Conservation (phyloP, 73 alveolate genomes). For the Tetrahymena malaccensis region DNA sequence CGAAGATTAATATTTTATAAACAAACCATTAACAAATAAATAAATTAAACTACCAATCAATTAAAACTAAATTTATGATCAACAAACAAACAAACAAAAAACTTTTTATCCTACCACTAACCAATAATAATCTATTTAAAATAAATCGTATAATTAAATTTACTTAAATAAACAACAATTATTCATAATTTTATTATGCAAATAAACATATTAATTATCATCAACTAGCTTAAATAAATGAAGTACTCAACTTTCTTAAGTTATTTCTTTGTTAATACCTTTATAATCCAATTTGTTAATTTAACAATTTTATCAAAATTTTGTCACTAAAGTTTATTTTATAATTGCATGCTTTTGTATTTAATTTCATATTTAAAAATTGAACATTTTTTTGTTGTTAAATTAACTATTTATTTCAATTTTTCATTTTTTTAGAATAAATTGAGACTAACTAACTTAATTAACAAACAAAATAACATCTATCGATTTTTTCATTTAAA, state of each 20-base stretch:
- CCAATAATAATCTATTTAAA: background rate
- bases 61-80: background rate
- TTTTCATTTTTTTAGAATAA: background rate
- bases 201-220: background rate
- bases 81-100: no score
- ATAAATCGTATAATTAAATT: background rate
- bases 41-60: background rate
- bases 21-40: background rate
- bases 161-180: background rate
- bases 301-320: background rate
- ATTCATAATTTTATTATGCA: background rate
- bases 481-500: no score
- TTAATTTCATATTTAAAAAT: no score
- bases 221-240: no score
- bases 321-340: no score
- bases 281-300: background rate
- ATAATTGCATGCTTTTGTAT: background rate
- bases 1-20: background rate
- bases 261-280: background rate
- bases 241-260: background rate
- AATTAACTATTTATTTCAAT: no score
- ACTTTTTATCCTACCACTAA: background rate
- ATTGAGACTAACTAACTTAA: no score
- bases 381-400: no score
- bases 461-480: no score